Evolutionary conservation across 2,329 filamentous ascomycete species (phyloP), one percentile per base, ranked within the genome.

Genomic region (Ophiostoma sp.): DNA sequence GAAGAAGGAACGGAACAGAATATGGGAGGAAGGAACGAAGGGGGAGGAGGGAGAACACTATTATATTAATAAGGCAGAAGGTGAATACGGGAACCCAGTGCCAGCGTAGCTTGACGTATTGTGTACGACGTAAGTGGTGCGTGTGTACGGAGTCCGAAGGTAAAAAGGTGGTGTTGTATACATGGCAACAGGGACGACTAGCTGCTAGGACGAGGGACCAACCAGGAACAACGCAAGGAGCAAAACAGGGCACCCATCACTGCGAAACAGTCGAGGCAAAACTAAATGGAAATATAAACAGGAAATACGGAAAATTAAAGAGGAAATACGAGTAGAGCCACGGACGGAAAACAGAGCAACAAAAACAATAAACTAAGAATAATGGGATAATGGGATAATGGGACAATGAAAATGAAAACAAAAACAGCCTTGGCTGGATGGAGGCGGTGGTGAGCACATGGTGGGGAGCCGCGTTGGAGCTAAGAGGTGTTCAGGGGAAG

Each of bases 391-490:
- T 27, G 27, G 27, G 27, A 27, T 27, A 40, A 18, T 27, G 27
- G 27, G 27, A 27, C 2, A 40, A 18, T 11, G 4, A 41, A 41
- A 65, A 52, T 45, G 52, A 52, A 40, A 40, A 65, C n/a, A 52
- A 65, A 65, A 52, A 41, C 44, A 52, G 64, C 64, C 64, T 65
- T 65, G 64, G 64, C 64, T 65, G 64, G 64, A 49, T 44, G 62
- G 40, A 44, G 49, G 49, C 49, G 27, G 62, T 42, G 62, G 58
- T 62, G 36, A 60, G 55, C 36, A 62, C 58, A 40, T 62, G 60
- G 60, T 63, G 63, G 42, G 42, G 12, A 42, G 49, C 49, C 62
- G 12, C 5, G 62, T 64, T 64, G 62, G 63, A 64, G 41, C 63
- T 64, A 64, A 36, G 6, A 44, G 8, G 63, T 44, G 63, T 64